Conservation (phyloP, 352 stramenopile genomes). For the Globisporangium okanoganense region DNA sequence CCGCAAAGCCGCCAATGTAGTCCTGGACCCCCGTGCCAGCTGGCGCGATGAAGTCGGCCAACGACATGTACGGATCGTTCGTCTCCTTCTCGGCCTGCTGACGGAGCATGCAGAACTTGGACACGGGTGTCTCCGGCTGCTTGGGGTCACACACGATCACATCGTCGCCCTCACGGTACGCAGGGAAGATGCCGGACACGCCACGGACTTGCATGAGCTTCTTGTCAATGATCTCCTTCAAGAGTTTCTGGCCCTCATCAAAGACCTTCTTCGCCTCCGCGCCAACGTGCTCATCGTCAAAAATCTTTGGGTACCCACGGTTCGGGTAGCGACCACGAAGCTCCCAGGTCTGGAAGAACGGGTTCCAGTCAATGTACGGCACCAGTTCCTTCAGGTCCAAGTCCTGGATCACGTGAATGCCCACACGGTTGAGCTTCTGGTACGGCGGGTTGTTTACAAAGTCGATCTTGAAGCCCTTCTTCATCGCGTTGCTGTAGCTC, state of each 20-base stretch:
- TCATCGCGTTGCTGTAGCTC: slow-evolving; percentile 37
- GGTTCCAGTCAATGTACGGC: slow-evolving; percentile 99
- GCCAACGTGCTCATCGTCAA: slow-evolving; percentile 95
- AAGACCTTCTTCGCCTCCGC: slow-evolving; percentile 96
- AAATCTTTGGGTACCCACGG: slow-evolving; percentile 98
- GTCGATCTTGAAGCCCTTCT: slow-evolving; percentile 88
- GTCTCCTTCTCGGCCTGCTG: slow-evolving; percentile 97
- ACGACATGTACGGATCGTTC: slow-evolving; percentile 92
- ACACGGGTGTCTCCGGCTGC: slow-evolving; percentile 58
- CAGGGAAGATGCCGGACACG: slow-evolving; percentile 94
- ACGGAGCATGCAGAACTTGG: slow-evolving; percentile 96
- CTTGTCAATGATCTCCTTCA: slow-evolving; percentile 93
- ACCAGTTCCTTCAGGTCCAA: slow-evolving; percentile 87
- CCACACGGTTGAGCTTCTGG: slow-evolving; percentile 79
- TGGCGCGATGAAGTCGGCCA: slow-evolving; percentile 94
- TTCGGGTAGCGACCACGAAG: slow-evolving; percentile 97
- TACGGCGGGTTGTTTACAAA: slow-evolving; percentile 86
- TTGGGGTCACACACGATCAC: slow-evolving; percentile 92
- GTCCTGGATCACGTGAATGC: slow-evolving; percentile 85
- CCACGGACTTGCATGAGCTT: slow-evolving; percentile 91
- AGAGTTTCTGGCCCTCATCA: slow-evolving; percentile 93
- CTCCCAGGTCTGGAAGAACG: slow-evolving; percentile 99
- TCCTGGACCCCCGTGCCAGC: slow-evolving; percentile 13
- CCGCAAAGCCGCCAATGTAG: slow-evolving; percentile 92
- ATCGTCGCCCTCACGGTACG: slow-evolving; percentile 92